phyloP scores from a whole-genome alignment of 2,329 filamentous ascomycete species.

The Diaporthe sp. region DNA sequence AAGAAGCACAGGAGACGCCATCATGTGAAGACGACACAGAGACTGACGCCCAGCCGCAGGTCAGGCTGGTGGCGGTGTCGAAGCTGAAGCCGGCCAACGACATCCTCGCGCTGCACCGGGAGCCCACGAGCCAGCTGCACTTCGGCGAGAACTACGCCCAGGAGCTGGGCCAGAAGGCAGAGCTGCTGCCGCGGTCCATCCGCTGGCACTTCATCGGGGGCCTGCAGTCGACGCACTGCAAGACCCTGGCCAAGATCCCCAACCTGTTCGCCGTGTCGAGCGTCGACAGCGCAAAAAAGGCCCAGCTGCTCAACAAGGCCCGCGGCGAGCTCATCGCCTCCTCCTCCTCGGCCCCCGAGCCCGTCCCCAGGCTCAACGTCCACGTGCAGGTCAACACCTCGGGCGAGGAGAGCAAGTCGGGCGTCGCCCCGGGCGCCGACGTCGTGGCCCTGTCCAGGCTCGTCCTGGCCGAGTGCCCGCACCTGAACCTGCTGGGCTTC shows the following conservation, averaged over 20 bases:
- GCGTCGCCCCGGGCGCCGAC: constrained; percentile 77
- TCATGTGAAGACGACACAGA: background rate
- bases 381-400: constrained; percentile 98
- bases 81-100: constrained; percentile 96
- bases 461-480: constrained; percentile 76
- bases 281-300: constrained; percentile 91
- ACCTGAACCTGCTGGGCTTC: constrained; percentile 81
- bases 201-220: constrained; percentile 98
- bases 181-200: constrained; percentile 80
- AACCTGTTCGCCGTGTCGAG: constrained; percentile 94
- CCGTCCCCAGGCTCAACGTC: constrained; percentile 69
- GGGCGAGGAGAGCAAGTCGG: constrained; percentile 86
- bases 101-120: constrained; percentile 84
- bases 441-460: constrained; percentile 76
- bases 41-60: constrained; percentile 58
- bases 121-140: constrained; percentile 73
- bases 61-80: constrained; percentile 93
- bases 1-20: background rate
- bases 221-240: constrained; percentile 92
- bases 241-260: constrained; percentile 84
- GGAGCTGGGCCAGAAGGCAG: constrained; percentile 89
- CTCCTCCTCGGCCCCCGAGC: background rate
- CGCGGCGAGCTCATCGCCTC: constrained; percentile 65
- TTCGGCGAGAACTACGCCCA: constrained; percentile 98
- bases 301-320: constrained; percentile 82